phyloP scores from a whole-genome alignment of 768 basidiomycete genomes.

The Termitomyces sp. region DNA sequence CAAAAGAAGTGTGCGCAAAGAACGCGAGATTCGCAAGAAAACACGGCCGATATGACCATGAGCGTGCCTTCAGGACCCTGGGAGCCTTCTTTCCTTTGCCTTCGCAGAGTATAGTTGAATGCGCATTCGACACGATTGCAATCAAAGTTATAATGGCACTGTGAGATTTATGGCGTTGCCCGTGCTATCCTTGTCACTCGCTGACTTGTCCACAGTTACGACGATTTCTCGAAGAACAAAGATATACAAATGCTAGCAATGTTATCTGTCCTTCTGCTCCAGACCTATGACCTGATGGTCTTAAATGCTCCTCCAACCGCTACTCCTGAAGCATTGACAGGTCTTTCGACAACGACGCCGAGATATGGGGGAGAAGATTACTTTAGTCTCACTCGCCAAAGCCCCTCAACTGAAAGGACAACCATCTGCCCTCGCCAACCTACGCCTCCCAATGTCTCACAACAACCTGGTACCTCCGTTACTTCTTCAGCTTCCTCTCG shows the following conservation, averaged over 20 bases:
- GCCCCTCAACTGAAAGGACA: conserved; percentile 26
- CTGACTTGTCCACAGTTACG: conserved; percentile 25
- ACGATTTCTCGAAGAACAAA: conserved; percentile 38
- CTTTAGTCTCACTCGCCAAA: conserved; percentile 44
- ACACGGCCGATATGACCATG: conserved; percentile 63
- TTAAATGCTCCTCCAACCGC: conserved; percentile 4
- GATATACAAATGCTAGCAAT: conserved; percentile 84
- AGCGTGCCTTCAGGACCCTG: conserved; percentile 58
- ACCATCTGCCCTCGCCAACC: conserved; percentile 47
- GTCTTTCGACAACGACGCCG: conserved; percentile 1
- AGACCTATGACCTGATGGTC: conserved; percentile 27
- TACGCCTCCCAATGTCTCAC: conserved; percentile 33
- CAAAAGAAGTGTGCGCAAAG: conserved; percentile 44
- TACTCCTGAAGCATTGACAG: conserved; percentile 5
- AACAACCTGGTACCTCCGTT: conserved; percentile 30
- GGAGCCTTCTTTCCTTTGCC: conserved; percentile 37
- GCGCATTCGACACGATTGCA: conserved; percentile 25
- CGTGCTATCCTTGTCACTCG: neutral
- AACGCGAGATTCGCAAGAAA: conserved; percentile 58
- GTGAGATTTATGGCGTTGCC: conserved; percentile 29
- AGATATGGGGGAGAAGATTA: conserved; percentile 42
- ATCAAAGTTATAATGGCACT: conserved; percentile 37
- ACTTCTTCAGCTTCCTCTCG: conserved; percentile 58
- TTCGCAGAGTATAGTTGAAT: conserved; percentile 4
- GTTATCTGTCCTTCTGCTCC: conserved; percentile 62